phyloP scores from a whole-genome alignment of 1,284 basidiomycete genomes.

The Gomphus sp. region DNA sequence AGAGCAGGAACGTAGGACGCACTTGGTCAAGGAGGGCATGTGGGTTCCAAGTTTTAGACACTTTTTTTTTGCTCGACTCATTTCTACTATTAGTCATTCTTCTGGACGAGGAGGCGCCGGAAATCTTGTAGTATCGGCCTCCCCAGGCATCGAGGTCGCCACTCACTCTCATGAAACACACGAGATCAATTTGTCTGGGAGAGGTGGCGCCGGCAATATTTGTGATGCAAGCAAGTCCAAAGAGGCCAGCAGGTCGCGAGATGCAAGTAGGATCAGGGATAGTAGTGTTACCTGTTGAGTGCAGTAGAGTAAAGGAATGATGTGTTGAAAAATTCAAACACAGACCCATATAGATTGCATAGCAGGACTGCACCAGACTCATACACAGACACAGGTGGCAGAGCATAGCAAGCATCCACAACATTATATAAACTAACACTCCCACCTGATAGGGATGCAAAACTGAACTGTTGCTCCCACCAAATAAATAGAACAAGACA shows the following conservation, averaged over 20 bases:
- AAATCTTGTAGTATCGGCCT: slow-evolving; percentile 27
- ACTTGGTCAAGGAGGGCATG: slow-evolving; percentile 27
- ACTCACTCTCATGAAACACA: background rate
- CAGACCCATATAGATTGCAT: no score
- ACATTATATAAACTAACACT: no score
- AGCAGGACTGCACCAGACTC: no score
- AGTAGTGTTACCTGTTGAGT: no score
- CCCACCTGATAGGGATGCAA: no score
- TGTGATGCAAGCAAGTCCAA: background rate
- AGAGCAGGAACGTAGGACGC: slow-evolving; percentile 36
- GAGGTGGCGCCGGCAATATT: slow-evolving; percentile 9
- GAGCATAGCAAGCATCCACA: no score
- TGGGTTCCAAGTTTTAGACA: slow-evolving; percentile 21
- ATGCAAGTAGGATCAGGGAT: background rate
- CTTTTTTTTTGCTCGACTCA: slow-evolving; percentile 3
- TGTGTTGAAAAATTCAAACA: no score
- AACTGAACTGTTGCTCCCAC: no score
- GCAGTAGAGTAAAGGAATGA: no score
- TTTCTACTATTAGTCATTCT: slow-evolving; percentile 44
- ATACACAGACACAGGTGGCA: no score
- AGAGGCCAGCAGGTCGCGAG: background rate
- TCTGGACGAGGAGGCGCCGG: slow-evolving; percentile 65
- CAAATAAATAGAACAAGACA: no score
- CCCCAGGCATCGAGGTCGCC: background rate
- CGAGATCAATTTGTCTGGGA: background rate